Base-by-base conservation (phyloP, 352 stramenopile genomes). In the Phytopythium aichiense region DNA sequence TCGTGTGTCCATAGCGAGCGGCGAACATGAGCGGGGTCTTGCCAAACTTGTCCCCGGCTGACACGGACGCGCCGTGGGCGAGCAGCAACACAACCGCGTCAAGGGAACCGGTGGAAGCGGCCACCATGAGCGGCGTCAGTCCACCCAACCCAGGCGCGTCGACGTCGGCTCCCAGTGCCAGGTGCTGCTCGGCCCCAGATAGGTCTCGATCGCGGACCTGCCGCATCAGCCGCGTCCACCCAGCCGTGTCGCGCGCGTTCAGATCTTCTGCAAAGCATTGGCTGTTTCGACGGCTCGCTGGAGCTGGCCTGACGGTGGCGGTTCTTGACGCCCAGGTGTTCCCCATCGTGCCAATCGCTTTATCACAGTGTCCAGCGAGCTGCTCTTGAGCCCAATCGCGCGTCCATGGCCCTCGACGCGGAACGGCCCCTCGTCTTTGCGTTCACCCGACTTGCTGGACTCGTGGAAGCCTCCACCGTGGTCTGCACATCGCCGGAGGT, bases 1-100 rank as follows among this genome's bases (percentile, higher is more conserved):
- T 12, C 20, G 22, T 28, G 43, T 50, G 20, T 3, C 43, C 43
- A 18, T 28, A 23, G 43, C 43, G 20, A 4, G 43, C 43, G 20
- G 43, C 43, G 20, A 50, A 50, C 43, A 50, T 50, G 43, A 50
- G 43, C 43, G 43, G 43, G 16, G 43, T 50, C 20, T 28, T 23
- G 22, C 43, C 43, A 7, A 30, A 23, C 20, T 23, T 28, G 43
- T 50, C 22, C 11, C 4, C 22, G 7, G 20, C 43, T 25, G 20
- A 7, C 20, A 50, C 20, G 20, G 43, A 23, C 43, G 43, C 43
- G n/a, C 43, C 43, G n/a, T 50, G 43, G 4, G 20, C 43, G 7
- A 50, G 20, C 20, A 50, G 43, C 16, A 50, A 7, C 43, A 13
- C 20, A 13, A 13, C 43, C 18, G 22, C 43, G 43, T 28, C 22